A percentile compares a stretch with the other conserved stretches of the same genome.
Conservation (phyloP, 306 rosid genomes). For the Biancaea sappan region DNA sequence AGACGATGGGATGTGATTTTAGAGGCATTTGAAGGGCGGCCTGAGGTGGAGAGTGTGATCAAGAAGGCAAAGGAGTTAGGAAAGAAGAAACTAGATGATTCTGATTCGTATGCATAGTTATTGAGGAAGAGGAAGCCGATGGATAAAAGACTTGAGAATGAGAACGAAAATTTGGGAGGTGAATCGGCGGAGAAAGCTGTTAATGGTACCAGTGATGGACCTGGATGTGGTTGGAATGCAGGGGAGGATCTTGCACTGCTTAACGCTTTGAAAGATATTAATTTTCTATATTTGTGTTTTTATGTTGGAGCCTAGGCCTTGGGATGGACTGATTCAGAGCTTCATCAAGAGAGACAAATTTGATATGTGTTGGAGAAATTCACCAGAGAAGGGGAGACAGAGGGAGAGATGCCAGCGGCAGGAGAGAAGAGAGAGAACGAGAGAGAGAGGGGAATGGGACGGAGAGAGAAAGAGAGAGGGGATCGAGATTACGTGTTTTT, state of each 20-base stretch:
- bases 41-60: constrained; percentile 73
- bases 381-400: too few species aligned
- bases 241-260: constrained; percentile 82
- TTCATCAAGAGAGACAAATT: too few species aligned
- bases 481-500: too few species aligned
- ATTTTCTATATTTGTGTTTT: too few species aligned
- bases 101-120: constrained; percentile 75
- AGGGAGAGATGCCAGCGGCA: too few species aligned
- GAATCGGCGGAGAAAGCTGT: constrained; percentile 27
- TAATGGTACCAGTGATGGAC: constrained; percentile 17
- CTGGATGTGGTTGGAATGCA: constrained; percentile 53
- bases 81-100: constrained; percentile 69
- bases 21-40: constrained; percentile 75
- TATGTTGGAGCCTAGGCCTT: too few species aligned
- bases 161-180: constrained; percentile 31
- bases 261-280: constrained; percentile 88
- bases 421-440: too few species aligned
- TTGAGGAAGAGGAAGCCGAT: constrained; percentile 76
- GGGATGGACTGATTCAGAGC: too few species aligned
- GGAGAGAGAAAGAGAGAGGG: too few species aligned
- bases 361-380: too few species aligned
- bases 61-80: constrained; percentile 77
- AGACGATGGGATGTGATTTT: constrained; percentile 86
- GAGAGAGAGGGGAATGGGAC: too few species aligned
- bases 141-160: constrained; percentile 67